These are phyloP conservation scores for Cyberlindnera petersonii DNA, from an alignment of 805 yeast species.

Conservation along the genomic window DNA sequence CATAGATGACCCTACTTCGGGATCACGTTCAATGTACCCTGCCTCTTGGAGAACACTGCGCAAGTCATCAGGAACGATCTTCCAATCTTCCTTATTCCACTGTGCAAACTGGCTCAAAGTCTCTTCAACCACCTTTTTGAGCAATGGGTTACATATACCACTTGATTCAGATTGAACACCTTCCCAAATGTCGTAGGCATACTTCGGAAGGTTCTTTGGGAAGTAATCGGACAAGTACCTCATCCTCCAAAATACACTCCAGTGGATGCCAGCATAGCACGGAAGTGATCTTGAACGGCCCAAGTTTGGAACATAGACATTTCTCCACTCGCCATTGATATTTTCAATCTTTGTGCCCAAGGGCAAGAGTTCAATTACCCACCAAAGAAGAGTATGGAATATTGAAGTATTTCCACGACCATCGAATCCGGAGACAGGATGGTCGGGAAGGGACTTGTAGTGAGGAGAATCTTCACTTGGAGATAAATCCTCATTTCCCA, in stretches of 20 bases:
- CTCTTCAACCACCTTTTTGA: conserved; percentile 10
- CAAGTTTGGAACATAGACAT: conserved; percentile 49
- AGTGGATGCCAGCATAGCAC: conserved; percentile 44
- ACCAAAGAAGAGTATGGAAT: conserved; percentile 43
- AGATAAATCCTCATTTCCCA: conserved; percentile 4
- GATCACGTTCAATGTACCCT: conserved; percentile 4
- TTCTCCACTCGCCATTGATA: conserved; percentile 45
- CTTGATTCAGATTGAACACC: conserved; percentile 13
- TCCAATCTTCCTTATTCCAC: conserved; percentile 32
- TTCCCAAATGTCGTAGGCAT: conserved; percentile 25
- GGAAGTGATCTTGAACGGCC: conserved; percentile 54
- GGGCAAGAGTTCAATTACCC: conserved; percentile 61
- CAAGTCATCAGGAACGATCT: conserved; percentile 35
- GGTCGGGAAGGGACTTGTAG: conserved; percentile 21
- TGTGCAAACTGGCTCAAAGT: conserved; percentile 17
- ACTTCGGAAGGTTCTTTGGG: conserved; percentile 43
- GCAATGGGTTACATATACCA: conserved; percentile 10
- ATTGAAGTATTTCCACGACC: conserved; percentile 36
- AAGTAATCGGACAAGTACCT: conserved; percentile 42
- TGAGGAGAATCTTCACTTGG: conserved; percentile 14
- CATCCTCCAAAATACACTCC: conserved; percentile 60
- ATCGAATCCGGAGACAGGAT: conserved; percentile 31
- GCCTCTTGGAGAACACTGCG: conserved; percentile 5
- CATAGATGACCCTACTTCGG: background rate
- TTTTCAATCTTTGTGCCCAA: conserved; percentile 49